phyloP scores from a whole-genome alignment of 768 basidiomycete species.

The Leccinum uliginosum region DNA sequence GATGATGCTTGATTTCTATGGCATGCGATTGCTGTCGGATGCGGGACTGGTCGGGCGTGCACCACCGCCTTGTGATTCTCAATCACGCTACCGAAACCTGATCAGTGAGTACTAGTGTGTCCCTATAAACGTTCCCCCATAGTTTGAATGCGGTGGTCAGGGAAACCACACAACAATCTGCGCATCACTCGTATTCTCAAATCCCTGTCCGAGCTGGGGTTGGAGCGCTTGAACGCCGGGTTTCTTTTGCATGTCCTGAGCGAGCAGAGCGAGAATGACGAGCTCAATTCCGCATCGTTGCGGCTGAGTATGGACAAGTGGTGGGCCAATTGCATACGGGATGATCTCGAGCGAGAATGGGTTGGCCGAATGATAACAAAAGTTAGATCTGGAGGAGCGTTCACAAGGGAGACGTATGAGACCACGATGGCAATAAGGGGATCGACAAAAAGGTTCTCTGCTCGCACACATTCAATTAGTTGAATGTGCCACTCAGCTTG shows the following conservation, averaged over 20 bases:
- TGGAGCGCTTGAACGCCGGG: conserved; percentile 59
- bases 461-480: background rate
- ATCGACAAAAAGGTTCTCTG: conserved; percentile 12
- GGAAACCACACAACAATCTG: conserved; percentile 68
- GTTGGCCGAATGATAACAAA: conserved; percentile 46
- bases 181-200: conserved; percentile 76
- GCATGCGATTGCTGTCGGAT: conserved; percentile 57
- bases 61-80: conserved; percentile 45
- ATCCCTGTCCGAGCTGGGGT: conserved; percentile 65
- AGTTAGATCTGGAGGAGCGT: conserved; percentile 45
- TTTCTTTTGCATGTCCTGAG: conserved; percentile 66
- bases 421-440: conserved; percentile 40
- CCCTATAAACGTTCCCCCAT: background rate
- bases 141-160: conserved; percentile 30
- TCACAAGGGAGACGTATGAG: conserved; percentile 58
- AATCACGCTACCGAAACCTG: conserved; percentile 59
- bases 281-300: conserved; percentile 47
- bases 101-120: conserved; percentile 54
- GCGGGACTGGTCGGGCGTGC: conserved; percentile 58
- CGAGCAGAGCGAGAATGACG: conserved; percentile 59
- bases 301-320: conserved; percentile 67
- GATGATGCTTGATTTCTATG: conserved; percentile 80
- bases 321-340: conserved; percentile 73
- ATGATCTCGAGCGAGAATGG: conserved; percentile 55
- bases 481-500: background rate